A percentile compares a stretch with the other conserved stretches of the same genome.
Conservation (phyloP, 768 basidiomycete species). For the Sistotremastrum suecicum region DNA sequence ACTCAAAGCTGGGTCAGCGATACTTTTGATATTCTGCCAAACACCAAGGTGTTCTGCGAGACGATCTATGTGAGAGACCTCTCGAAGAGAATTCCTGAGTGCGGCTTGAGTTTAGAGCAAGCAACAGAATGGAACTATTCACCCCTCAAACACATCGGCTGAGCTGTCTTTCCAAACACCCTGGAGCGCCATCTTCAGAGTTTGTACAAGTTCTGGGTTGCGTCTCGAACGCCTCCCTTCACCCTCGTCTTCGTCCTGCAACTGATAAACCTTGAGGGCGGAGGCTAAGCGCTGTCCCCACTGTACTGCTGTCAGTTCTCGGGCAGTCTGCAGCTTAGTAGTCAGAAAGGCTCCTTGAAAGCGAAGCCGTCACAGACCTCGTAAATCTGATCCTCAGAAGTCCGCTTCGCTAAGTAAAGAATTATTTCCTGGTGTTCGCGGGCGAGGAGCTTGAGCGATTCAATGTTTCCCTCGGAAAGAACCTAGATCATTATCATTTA, state of each 20-base stretch:
- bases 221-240: slow-evolving; percentile 19
- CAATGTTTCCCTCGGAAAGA: too few species aligned
- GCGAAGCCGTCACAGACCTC: slow-evolving; percentile 34
- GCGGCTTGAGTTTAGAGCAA: neutral
- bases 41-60: slow-evolving; percentile 66
- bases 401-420: slow-evolving; percentile 48
- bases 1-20: slow-evolving; percentile 73
- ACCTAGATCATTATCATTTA: too few species aligned
- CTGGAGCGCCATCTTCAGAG: slow-evolving; percentile 54
- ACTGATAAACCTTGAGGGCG: slow-evolving; percentile 42
- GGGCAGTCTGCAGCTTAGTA: slow-evolving; percentile 46
- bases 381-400: slow-evolving; percentile 68
- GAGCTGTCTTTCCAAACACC: slow-evolving; percentile 60
- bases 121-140: slow-evolving; percentile 34
- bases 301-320: slow-evolving; percentile 64
- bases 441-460: neutral
- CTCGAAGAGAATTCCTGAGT: slow-evolving; percentile 11
- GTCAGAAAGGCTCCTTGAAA: neutral
- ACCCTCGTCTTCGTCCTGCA: slow-evolving; percentile 27
- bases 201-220: slow-evolving; percentile 21
- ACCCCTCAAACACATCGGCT: slow-evolving; percentile 64
- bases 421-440: slow-evolving; percentile 1
- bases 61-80: slow-evolving; percentile 49
- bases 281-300: slow-evolving; percentile 76
- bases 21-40: slow-evolving; percentile 58